phyloP scores from a whole-genome alignment of 495 filamentous ascomycete genomes.

The Cryomyces minteri region DNA sequence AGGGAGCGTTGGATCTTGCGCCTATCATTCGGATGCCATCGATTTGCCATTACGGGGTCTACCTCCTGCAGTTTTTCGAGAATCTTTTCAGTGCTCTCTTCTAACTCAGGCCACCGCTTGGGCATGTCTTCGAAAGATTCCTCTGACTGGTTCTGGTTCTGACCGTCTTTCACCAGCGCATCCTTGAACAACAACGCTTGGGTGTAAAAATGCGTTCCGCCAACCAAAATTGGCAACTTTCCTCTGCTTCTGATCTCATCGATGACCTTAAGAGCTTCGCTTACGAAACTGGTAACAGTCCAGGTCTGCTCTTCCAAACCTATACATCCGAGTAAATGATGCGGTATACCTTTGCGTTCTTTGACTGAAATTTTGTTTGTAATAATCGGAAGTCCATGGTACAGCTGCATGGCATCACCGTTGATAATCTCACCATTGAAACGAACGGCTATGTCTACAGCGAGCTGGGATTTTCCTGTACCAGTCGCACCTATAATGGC shows the following conservation, averaged over 20 bases:
- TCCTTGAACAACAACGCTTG: conserved; percentile 71
- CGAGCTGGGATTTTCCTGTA: conserved; percentile 98
- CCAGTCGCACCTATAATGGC: conserved; percentile 84
- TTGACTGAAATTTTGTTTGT: conserved; percentile 73
- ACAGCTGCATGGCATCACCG: conserved; percentile 98
- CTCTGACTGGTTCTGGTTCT: conserved; percentile 6
- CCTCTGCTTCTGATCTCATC: conserved; percentile 57
- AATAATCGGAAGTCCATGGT: conserved; percentile 78
- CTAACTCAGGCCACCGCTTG: conserved; percentile 48
- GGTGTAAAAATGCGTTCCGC: conserved; percentile 88
- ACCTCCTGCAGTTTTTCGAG: conserved; percentile 53
- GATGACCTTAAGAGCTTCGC: conserved; percentile 48
- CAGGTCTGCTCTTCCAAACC: conserved; percentile 59
- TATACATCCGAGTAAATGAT: conserved; percentile 74
- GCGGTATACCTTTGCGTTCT: conserved; percentile 67
- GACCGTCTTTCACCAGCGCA: conserved; percentile 26
- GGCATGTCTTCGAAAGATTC: conserved; percentile 14
- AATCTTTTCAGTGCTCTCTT: conserved; percentile 47
- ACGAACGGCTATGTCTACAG: conserved; percentile 64
- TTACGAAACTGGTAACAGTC: conserved; percentile 56
- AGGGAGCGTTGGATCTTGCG: conserved; percentile 83
- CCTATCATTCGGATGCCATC: conserved; percentile 85
- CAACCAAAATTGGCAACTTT: conserved; percentile 76
- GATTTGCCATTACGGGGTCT: conserved; percentile 74
- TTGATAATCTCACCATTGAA: conserved; percentile 96